Conservation (phyloP, 805 yeast genomes). For the Wickerhamiella lipophila region DNA sequence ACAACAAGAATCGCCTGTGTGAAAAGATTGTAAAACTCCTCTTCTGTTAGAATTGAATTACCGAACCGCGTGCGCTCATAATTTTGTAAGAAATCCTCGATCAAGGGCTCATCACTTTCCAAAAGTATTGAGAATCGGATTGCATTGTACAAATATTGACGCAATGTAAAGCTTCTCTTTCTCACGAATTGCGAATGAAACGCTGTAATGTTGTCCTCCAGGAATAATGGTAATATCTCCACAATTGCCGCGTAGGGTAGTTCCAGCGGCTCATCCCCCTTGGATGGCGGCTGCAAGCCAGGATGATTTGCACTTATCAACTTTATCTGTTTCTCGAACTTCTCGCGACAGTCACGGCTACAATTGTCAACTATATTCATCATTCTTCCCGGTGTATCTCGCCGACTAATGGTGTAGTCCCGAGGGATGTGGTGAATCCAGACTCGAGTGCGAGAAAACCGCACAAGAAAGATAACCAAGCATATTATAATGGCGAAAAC, state of each 20-base stretch:
- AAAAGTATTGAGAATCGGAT: background rate
- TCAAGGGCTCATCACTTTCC: background rate
- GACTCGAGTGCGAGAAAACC: slow-evolving; percentile 47
- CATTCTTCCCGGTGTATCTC: slow-evolving; percentile 43
- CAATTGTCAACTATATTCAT: background rate
- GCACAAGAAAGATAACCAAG: slow-evolving; percentile 40
- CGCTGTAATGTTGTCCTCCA: slow-evolving; percentile 1
- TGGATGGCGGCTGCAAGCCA: slow-evolving; percentile 1
- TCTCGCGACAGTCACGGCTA: background rate
- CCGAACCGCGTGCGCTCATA: slow-evolving; percentile 9
- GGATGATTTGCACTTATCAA: background rate
- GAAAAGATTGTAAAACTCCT: slow-evolving; percentile 2
- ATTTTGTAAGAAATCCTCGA: background rate
- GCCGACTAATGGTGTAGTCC: slow-evolving; percentile 53
- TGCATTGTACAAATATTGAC: slow-evolving; percentile 2
- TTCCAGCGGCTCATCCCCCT: background rate
- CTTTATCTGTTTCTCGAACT: slow-evolving; percentile 5
- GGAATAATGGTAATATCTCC: slow-evolving; percentile 1
- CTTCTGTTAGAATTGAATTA: background rate
- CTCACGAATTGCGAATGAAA: slow-evolving; percentile 3
- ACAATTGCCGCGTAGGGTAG: slow-evolving; percentile 2
- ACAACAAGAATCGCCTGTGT: background rate
- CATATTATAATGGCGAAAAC: slow-evolving; percentile 44
- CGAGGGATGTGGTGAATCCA: slow-evolving; percentile 67
- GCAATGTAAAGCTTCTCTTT: background rate